Conservation (phyloP, 1,139 yeast species). For the Candida sojae region DNA sequence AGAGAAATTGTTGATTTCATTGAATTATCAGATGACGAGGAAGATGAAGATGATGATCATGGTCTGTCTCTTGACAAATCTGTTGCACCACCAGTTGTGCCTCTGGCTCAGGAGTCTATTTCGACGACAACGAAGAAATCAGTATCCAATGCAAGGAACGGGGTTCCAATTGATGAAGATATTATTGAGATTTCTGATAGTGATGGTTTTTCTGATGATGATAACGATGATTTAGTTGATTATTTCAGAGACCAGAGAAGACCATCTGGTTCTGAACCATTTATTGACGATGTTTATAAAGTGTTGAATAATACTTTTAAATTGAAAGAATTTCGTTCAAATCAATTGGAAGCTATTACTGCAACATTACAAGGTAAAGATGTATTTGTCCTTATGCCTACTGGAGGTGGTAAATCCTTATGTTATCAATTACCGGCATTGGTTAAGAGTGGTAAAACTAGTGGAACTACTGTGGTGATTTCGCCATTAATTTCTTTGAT, state of each 20-base stretch:
- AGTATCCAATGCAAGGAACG: no score
- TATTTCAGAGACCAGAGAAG: conserved; percentile 18
- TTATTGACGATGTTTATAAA: conserved; percentile 57
- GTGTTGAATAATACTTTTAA: conserved; percentile 63
- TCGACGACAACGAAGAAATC: no score
- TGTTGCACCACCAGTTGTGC: conserved; percentile 1
- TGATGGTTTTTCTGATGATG: conserved; percentile 41
- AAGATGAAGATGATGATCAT: conserved; percentile 18
- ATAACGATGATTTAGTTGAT: conserved; percentile 33
- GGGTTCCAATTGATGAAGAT: background rate
- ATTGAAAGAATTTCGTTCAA: conserved; percentile 68
- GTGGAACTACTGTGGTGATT: conserved; percentile 87
- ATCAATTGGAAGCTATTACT: conserved; percentile 85
- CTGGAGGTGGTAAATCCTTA: conserved; percentile 97
- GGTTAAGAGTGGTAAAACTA: conserved; percentile 68
- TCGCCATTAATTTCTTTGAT: conserved; percentile 94
- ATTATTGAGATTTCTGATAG: conserved; percentile 17
- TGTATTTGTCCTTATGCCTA: conserved; percentile 96
- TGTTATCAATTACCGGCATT: conserved; percentile 96
- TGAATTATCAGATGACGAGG: conserved; percentile 36
- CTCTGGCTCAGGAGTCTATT: background rate
- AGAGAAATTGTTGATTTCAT: conserved; percentile 35
- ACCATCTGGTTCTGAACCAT: conserved; percentile 37
- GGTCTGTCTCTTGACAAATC: background rate
- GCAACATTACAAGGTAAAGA: conserved; percentile 81